Evolutionary conservation across 192 early-diverging fungal genomes (phyloP), one percentile per base, ranked within the genome.

Genomic region (Lunasporangiospora selenospora): DNA sequence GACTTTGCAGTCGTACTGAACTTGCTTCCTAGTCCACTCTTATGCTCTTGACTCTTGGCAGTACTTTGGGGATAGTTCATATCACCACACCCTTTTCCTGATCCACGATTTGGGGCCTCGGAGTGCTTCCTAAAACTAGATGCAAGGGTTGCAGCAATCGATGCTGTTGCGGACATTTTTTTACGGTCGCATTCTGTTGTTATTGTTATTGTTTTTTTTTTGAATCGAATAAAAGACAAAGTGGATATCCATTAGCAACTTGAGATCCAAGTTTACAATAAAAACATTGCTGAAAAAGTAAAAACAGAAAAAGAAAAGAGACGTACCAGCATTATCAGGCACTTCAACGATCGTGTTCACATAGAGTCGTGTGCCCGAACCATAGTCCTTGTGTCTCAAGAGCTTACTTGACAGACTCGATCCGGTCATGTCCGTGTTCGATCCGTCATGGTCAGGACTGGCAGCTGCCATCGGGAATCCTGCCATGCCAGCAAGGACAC

Each of bases 41-140:
- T n/a, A n/a, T n/a, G n/a, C n/a, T n/a, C n/a, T n/a, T n/a, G n/a
- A n/a, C n/a, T n/a, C n/a, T n/a, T n/a, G n/a, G n/a, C n/a, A n/a
- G n/a, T n/a, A n/a, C n/a, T n/a, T n/a, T n/a, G n/a, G n/a, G n/a
- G n/a, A n/a, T n/a, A n/a, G n/a, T n/a, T n/a, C n/a, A n/a, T n/a
- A n/a, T n/a, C n/a, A n/a, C n/a, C n/a, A n/a, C n/a, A n/a, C n/a
- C n/a, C n/a, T n/a, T n/a, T n/a, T n/a, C n/a, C n/a, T n/a, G n/a
- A n/a, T n/a, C n/a, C n/a, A n/a, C n/a, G n/a, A n/a, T n/a, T n/a
- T n/a, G n/a, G n/a, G n/a, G 51, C 16, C 8, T 71, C 47, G 13
- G 50, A 42, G 19, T 58, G 62, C 33, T 53, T 52, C 18, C 69
- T 53, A 39, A 63, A 73, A 43, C 53, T 73, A 29, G 63, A 29